phyloP scores from a whole-genome alignment of 306 rosid genomes.

The Trifolium subterraneum region DNA sequence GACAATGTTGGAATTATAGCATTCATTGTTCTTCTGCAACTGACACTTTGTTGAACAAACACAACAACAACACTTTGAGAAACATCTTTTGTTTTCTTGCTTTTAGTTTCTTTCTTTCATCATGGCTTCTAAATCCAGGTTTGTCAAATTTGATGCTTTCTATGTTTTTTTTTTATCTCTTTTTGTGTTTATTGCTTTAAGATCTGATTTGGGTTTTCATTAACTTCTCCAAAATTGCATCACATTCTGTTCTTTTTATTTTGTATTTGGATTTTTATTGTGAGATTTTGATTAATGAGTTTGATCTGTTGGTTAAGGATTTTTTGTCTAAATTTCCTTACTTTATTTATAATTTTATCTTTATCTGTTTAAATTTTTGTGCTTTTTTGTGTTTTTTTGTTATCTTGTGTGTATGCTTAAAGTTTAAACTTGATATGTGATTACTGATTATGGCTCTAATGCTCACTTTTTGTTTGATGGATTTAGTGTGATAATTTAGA shows the following conservation, averaged over 20 bases:
- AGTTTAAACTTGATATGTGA: background rate
- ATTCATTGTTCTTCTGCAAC: conserved; percentile 35
- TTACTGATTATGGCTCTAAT: conserved; percentile 31
- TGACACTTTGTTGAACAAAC: conserved; percentile 7
- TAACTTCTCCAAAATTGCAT: background rate
- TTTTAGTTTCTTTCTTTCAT: conserved; percentile 1
- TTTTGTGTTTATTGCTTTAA: conserved; percentile 20
- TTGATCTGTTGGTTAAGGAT: conserved; percentile 53
- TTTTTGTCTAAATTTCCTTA: conserved; percentile 2
- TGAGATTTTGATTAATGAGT: conserved; percentile 36
- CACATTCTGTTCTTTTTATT: background rate
- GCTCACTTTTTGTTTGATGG: conserved; percentile 35
- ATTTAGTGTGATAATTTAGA: conserved; percentile 31
- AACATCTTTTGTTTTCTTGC: conserved; percentile 16
- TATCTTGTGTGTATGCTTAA: background rate
- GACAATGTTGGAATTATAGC: conserved; percentile 62
- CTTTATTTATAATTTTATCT: conserved; percentile 9
- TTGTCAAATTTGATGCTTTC: conserved; percentile 34
- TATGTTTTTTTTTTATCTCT: background rate
- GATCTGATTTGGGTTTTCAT: conserved; percentile 59
- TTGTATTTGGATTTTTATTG: conserved; percentile 5
- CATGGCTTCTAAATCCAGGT: conserved; percentile 90
- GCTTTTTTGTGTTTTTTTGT: conserved; percentile 1
- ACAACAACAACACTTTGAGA: conserved; percentile 3
- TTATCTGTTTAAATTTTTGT: conserved; percentile 20